A percentile compares a stretch with the other conserved stretches of the same genome.
Conservation (phyloP, 176 grass and related monocot species). For the Carex pumila region DNA sequence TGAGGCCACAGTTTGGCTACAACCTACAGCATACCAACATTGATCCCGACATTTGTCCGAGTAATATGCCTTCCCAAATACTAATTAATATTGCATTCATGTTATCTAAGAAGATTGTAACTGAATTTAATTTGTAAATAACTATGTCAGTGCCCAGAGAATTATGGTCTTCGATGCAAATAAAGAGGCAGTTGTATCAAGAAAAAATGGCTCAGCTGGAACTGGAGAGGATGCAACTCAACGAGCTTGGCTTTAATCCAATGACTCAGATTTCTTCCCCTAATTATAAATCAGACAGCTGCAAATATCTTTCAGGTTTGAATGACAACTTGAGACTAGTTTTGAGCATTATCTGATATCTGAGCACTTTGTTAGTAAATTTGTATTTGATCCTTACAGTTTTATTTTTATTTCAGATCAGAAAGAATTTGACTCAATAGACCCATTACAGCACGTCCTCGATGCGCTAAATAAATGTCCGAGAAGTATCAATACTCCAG, state of each 20-base stretch:
- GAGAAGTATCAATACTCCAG: background rate
- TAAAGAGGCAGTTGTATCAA: slow-evolving; percentile 15
- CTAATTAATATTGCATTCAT: background rate
- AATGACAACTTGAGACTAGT: slow-evolving; percentile 1
- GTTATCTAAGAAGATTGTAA: background rate
- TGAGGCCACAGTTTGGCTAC: slow-evolving; percentile 10
- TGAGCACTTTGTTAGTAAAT: background rate
- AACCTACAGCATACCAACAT: slow-evolving; percentile 5
- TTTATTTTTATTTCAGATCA: slow-evolving; percentile 13
- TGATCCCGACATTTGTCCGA: slow-evolving; percentile 16
- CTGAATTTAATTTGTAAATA: background rate
- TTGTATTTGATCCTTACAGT: background rate
- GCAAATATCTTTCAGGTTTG: slow-evolving; percentile 22
- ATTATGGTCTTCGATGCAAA: background rate
- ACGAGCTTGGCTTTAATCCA: background rate
- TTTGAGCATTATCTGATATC: background rate
- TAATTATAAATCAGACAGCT: background rate
- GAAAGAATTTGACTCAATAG: slow-evolving; percentile 20
- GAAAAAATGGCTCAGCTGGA: slow-evolving; percentile 17
- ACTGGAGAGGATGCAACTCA: slow-evolving; percentile 21
- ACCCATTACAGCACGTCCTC: slow-evolving; percentile 4
- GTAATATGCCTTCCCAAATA: slow-evolving; percentile 3
- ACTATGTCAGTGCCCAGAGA: slow-evolving; percentile 10
- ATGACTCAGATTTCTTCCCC: background rate
- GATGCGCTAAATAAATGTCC: slow-evolving; percentile 8